Base-by-base conservation (phyloP, 768 basidiomycete species). In the Solioccasus polychromus region DNA sequence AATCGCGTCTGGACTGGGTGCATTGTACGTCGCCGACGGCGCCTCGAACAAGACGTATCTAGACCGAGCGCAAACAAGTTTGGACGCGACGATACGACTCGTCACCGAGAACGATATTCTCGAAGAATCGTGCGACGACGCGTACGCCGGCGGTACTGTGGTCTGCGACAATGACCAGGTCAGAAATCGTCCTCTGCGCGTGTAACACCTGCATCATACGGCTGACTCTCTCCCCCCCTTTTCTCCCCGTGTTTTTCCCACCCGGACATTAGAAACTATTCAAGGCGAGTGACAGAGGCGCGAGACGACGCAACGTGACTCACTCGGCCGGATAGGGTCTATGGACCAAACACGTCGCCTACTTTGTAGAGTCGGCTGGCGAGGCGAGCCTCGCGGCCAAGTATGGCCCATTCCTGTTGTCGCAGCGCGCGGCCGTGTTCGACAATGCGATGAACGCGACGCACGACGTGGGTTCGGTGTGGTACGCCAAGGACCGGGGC, bases 91-190 rank as follows among this genome's bases (percentile, higher is more conserved):
- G 12, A 74, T 79, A 15, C 39, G 58, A 20, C 48, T 43, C 23
- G 59, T 79, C 26, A 69, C 76, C 3, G 64, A 71, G 48, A 59
- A 63, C 43, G 39, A 15, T 5, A 72, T 76, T 47, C 66, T 79
- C 28, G 72, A 63, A 47, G 79, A 80, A 58, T 72, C 77, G 1
- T 81, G 79, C 42, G 79, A 81, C 49, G 60, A 74, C 42, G 70
- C 73, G 9, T 51, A 60, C 12, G 44, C 68, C 1, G 69, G 71
- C 19, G 68, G 67, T 22, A 24, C 70, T 0, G 57, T n/a, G n/a
- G n/a, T 63, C 17, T 80, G 79, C 52, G 62, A 79, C 51, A 57
- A 64, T 28, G 73, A 79, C 47, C 76, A 78, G 66, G 63, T 62
- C n/a, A 17, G 49, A 24, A 14, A 5, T 28, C 38, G n/a, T 23